These are phyloP conservation scores for Komagataella phaffii DNA, from an alignment of 805 yeast species.

Conservation along the genomic window DNA sequence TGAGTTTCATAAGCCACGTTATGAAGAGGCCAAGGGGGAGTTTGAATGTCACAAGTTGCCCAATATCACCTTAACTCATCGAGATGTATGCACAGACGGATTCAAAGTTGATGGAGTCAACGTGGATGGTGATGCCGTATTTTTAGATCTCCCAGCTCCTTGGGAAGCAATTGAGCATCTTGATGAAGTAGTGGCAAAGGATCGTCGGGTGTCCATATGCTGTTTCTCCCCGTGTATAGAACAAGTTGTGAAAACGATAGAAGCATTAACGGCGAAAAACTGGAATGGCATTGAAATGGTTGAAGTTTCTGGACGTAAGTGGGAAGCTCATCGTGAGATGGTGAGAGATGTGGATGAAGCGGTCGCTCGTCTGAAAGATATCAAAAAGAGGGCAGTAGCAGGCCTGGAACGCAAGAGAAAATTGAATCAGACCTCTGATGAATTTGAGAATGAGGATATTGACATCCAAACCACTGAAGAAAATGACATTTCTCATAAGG, in stretches of 20 bases:
- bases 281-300: constrained; percentile 89
- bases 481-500: constrained; percentile 1
- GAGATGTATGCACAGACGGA: constrained; percentile 88
- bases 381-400: constrained; percentile 54
- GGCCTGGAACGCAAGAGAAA: constrained; percentile 29
- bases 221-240: constrained; percentile 98
- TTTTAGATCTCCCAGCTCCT: constrained; percentile 91
- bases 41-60: constrained; percentile 58
- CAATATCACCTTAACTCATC: constrained; percentile 57
- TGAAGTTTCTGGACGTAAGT: constrained; percentile 71
- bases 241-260: constrained; percentile 83
- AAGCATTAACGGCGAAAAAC: constrained; percentile 57
- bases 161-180: constrained; percentile 89
- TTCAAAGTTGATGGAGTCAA: constrained; percentile 35
- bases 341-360: constrained; percentile 71
- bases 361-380: constrained; percentile 64
- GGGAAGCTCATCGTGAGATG: constrained; percentile 89
- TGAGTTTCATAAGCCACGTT: constrained; percentile 86
- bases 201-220: constrained; percentile 56
- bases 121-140: constrained; percentile 51
- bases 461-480: neutral
- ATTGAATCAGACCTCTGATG: constrained; percentile 2
- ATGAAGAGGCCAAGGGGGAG: constrained; percentile 64
- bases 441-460: neutral
- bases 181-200: constrained; percentile 37